Conservation (phyloP, 441 rosid genomes). For the Gossypium schwendimanii region DNA sequence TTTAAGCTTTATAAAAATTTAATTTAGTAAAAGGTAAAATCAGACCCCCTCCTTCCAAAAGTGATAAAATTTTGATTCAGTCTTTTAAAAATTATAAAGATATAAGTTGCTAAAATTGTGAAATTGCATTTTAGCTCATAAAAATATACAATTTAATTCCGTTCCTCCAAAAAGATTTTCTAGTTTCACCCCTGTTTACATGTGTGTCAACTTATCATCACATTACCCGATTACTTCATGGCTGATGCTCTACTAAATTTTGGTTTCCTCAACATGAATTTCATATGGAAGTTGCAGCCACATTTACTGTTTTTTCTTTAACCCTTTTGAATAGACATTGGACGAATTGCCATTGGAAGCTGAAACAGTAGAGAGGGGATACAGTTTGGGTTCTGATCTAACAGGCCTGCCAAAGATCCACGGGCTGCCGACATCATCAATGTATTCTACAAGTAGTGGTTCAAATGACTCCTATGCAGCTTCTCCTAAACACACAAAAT, state of each 20-base stretch:
- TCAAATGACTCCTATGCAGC: constrained; percentile 41
- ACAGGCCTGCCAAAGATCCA: constrained; percentile 75
- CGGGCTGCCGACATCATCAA: constrained; percentile 60
- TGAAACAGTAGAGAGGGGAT: constrained; percentile 83
- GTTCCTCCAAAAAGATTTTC: too few species aligned
- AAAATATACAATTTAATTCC: too few species aligned
- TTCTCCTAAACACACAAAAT: constrained; percentile 47
- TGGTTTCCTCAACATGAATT: background rate
- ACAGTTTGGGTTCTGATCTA: constrained; percentile 53
- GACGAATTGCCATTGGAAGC: constrained; percentile 96
- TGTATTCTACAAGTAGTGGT: constrained; percentile 46
- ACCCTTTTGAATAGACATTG: constrained; percentile 49
- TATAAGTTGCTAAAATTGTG: too few species aligned
- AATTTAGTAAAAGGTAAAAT: too few species aligned
- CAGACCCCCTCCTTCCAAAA: too few species aligned
- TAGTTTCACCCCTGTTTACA: background rate
- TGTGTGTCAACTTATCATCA: background rate
- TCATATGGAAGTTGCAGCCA: background rate
- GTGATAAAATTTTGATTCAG: too few species aligned
- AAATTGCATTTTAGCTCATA: too few species aligned
- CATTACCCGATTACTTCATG: background rate
- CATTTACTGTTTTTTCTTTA: background rate
- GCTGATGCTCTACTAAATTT: background rate
- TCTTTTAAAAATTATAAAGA: too few species aligned
- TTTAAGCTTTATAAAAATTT: too few species aligned